A percentile compares a stretch with the other conserved stretches of the same genome.
Conservation (phyloP, 345 rosid genomes). For the Passiflora organensis region DNA sequence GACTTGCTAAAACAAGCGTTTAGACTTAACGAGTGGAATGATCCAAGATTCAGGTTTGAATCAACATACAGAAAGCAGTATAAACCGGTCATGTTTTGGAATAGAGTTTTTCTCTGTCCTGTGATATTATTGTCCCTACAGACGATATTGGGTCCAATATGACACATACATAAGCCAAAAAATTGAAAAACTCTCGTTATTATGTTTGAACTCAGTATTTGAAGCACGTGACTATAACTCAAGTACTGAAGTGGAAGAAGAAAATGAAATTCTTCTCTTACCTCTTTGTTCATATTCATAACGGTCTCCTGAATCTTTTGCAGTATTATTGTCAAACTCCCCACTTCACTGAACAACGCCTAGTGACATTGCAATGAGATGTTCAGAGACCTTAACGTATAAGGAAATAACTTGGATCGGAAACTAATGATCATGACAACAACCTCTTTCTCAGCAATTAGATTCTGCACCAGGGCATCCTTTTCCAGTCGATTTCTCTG, state of each 20-base stretch:
- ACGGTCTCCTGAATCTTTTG: constrained; percentile 57
- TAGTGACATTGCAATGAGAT: constrained; percentile 12
- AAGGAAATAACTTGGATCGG: constrained; percentile 18
- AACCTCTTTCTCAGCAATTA: constrained; percentile 69
- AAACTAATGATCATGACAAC: constrained; percentile 13
- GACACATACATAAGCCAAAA: no score
- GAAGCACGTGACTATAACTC: constrained; percentile 2
- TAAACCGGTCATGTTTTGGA: constrained; percentile 3
- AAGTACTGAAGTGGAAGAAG: constrained; percentile 2
- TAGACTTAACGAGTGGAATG: no score
- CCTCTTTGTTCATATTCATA: constrained; percentile 59
- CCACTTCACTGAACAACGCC: constrained; percentile 60
- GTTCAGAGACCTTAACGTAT: neutral
- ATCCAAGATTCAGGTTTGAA: neutral
- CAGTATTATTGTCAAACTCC: constrained; percentile 42
- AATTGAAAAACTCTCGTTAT: no score
- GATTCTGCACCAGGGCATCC: constrained; percentile 54
- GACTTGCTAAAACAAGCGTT: no score
- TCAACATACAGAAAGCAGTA: constrained; percentile 1
- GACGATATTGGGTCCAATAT: neutral
- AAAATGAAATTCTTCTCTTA: constrained; percentile 27
- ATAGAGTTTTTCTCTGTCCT: neutral
- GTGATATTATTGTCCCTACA: neutral
- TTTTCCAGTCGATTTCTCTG: constrained; percentile 55
- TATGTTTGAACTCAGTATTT: neutral